phyloP scores from a whole-genome alignment of 768 basidiomycete species.

The Tricholoma hemisulphureum region DNA sequence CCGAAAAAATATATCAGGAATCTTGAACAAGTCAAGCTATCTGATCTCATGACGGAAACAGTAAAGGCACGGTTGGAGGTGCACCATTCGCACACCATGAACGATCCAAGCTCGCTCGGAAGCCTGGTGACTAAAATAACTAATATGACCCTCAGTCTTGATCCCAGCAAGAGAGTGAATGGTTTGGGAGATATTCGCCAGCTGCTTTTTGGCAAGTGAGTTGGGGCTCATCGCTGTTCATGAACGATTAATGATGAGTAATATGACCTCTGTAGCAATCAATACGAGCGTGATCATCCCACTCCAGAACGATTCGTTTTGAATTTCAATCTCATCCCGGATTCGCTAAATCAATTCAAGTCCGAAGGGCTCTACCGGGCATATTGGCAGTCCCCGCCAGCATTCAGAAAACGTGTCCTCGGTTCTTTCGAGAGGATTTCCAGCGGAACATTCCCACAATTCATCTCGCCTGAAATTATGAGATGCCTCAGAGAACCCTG shows the following conservation, averaged over 20 bases:
- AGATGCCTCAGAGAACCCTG: not conserved
- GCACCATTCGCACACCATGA: not conserved
- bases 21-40: not conserved
- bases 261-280: not conserved
- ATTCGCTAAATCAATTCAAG: not conserved
- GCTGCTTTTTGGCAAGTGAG: conserved; percentile 1
- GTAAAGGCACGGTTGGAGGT: not conserved
- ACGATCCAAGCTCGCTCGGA: not conserved
- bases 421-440: not conserved
- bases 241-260: not conserved
- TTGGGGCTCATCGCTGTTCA: not conserved
- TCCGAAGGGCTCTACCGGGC: conserved; percentile 1
- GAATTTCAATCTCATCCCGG: conserved; percentile 1
- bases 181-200: not conserved
- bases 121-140: not conserved
- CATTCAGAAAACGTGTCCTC: conserved; percentile 2
- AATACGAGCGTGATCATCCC: not conserved
- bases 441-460: not conserved
- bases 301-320: not conserved
- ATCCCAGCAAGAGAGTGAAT: not conserved
- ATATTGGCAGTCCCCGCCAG: conserved; percentile 6
- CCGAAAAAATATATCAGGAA: not conserved
- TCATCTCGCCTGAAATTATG: not conserved
- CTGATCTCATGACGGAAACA: not conserved
- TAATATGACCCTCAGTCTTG: not conserved